Base-by-base conservation (phyloP, 192 early-diverging fungal species). In the Coemansia sp. region DNA sequence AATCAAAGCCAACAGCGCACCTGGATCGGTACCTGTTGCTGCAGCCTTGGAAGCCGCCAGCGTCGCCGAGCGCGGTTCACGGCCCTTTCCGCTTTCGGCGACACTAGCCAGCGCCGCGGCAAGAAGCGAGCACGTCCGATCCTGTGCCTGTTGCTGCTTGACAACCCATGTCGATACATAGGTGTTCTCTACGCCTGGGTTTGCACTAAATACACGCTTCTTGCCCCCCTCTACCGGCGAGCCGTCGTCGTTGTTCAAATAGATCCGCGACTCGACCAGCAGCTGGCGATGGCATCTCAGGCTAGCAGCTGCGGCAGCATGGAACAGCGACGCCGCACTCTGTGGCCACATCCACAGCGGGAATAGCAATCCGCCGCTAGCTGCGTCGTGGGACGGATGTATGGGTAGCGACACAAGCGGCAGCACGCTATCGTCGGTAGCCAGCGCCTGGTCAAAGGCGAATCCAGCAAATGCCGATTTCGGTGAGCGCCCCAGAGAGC, bases 301-400 rank as follows among this genome's bases (percentile, higher is more conserved):
- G 5, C 47, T 55, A 19, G 68, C 61, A 21, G 43, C 40, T 7
- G 68, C 51, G 1, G 68, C 68, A 2, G 44, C 29, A 19, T 46
- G 53, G 19, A 60, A 26, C 22, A 64, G 47, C 22, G 38, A 30
- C 14, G 68, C 32, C 0, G 62, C 48, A n/a, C 17, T 57, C 21
- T 45, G 44, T 0, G 62, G 53, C 68, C 68, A 72, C 33, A 53
- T 51, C 60, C 61, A 64, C 37, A 30, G 49, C 33, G 68, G 56
- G 25, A 46, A 45, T 36, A 53, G 14, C 36, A 16, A 4, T 10
- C 19, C 18, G 30, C 38, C 10, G 31, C 31, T 8, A 38, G 20
- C 37, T 6, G 38, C n/a, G n/a, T n/a, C n/a, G n/a, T n/a, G n/a
- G n/a, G n/a, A n/a, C n/a, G n/a, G n/a, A n/a, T n/a, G n/a, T n/a